phyloP scores from a whole-genome alignment of 2,329 filamentous ascomycete genomes.

The Cylindrodendrum hubeiense region DNA sequence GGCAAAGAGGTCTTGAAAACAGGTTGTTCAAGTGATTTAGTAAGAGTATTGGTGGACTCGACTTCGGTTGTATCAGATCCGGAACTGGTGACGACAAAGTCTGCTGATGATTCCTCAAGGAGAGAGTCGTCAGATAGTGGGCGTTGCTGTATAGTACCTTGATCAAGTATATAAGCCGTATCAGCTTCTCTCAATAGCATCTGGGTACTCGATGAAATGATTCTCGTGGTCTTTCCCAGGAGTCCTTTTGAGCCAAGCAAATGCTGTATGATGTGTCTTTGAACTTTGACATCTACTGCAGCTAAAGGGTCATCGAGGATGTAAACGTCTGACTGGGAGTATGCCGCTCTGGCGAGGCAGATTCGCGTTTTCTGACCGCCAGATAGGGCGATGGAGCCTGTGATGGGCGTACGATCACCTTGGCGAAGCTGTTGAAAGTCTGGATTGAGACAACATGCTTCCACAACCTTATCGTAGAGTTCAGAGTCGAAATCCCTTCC shows the following conservation, averaged over 20 bases:
- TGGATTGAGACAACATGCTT: background rate
- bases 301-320: conserved; percentile 7
- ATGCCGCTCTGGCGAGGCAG: background rate
- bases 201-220: background rate
- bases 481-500: background rate
- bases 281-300: conserved; percentile 6
- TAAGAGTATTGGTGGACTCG: no score
- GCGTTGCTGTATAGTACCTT: no score
- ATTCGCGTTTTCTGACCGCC: conserved; percentile 11
- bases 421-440: conserved; percentile 1
- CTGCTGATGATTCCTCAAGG: no score
- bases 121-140: no score
- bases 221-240: background rate
- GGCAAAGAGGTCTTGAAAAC: no score
- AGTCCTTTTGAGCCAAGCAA: background rate
- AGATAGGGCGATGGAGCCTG: conserved; percentile 1
- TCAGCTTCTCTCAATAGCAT: background rate
- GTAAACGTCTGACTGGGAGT: conserved; percentile 5
- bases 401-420: background rate
- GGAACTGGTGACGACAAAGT: no score
- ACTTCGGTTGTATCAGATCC: no score
- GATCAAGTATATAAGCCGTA: no score
- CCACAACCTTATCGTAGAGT: background rate
- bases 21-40: no score
- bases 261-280: conserved; percentile 3